These are phyloP conservation scores for Drechslerella stenobrocha DNA, from an alignment of 2,329 filamentous ascomycete genomes.

Conservation along the genomic window DNA sequence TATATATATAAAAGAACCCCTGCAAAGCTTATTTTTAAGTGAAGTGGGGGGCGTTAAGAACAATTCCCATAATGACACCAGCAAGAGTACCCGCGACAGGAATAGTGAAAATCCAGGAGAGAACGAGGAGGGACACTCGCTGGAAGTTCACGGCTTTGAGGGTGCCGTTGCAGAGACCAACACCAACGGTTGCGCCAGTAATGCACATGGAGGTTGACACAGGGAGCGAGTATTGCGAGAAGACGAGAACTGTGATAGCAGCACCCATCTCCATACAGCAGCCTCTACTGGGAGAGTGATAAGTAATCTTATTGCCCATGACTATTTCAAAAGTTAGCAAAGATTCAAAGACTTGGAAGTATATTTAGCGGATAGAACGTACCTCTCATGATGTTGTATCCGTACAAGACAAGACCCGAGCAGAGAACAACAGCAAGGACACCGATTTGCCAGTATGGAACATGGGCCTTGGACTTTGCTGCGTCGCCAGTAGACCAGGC, in stretches of 20 bases:
- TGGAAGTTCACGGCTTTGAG: slow-evolving; percentile 67
- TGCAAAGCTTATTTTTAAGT: no score
- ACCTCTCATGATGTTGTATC: slow-evolving; percentile 66
- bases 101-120: slow-evolving; percentile 66
- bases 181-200: slow-evolving; percentile 66
- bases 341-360: not conserved
- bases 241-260: slow-evolving; percentile 66
- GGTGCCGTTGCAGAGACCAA: slow-evolving; percentile 65
- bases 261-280: slow-evolving; percentile 65
- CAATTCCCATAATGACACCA: slow-evolving; percentile 66
- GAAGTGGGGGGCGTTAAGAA: slow-evolving; percentile 65
- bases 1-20: no score
- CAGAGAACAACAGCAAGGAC: slow-evolving; percentile 62
- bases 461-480: slow-evolving; percentile 61
- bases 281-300: slow-evolving; percentile 66
- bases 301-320: slow-evolving; percentile 66
- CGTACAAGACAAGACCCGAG: slow-evolving; percentile 65
- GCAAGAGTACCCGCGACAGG: slow-evolving; percentile 63
- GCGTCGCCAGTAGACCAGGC: slow-evolving; percentile 63
- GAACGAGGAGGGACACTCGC: slow-evolving; percentile 63
- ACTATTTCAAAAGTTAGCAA: slow-evolving; percentile 54
- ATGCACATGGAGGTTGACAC: slow-evolving; percentile 70
- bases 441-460: slow-evolving; percentile 65
- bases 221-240: slow-evolving; percentile 66
- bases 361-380: slow-evolving; percentile 62